These are phyloP conservation scores for Endothia cerciana DNA, from an alignment of 2,329 filamentous ascomycete genomes.

Conservation along the genomic window DNA sequence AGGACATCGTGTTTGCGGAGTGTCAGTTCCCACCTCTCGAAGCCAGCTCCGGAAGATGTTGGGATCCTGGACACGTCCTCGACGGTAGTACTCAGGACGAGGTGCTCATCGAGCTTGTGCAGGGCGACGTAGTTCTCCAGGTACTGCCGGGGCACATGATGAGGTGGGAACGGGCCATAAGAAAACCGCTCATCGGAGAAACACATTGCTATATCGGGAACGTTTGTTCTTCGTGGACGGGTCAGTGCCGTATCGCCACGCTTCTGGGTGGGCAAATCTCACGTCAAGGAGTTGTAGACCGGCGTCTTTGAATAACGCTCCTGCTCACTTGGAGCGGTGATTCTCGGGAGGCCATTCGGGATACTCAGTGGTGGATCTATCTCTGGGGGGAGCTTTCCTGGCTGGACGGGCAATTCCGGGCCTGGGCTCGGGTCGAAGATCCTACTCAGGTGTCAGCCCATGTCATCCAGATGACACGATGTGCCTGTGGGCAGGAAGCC, in stretches of 20 bases:
- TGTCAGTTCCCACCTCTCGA: conserved; percentile 50
- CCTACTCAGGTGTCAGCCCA: conserved; percentile 38
- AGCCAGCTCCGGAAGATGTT: conserved; percentile 7
- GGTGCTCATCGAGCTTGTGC: conserved; percentile 50
- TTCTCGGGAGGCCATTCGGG: conserved; percentile 46
- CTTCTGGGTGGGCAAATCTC: conserved; percentile 30
- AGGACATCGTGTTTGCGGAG: conserved; percentile 50
- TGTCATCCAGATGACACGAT: not conserved
- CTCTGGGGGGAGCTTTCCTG: conserved; percentile 49
- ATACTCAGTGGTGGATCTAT: conserved; percentile 51
- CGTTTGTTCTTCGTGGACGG: conserved; percentile 51
- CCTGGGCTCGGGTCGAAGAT: conserved; percentile 54
- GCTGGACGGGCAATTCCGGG: conserved; percentile 40
- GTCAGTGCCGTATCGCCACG: not conserved
- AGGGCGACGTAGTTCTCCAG: conserved; percentile 58
- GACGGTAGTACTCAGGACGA: conserved; percentile 56
- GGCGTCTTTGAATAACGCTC: conserved; percentile 53
- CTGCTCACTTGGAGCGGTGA: conserved; percentile 45
- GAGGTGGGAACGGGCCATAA: conserved; percentile 60
- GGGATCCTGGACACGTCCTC: conserved; percentile 49
- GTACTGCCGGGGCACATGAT: conserved; percentile 58
- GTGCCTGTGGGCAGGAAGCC: not conserved
- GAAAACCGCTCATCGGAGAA: conserved; percentile 58
- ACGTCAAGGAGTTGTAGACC: conserved; percentile 57
- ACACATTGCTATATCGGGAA: conserved; percentile 59